Base-by-base conservation (phyloP, 352 stramenopile species). In the Globisporangium paroecandrum region DNA sequence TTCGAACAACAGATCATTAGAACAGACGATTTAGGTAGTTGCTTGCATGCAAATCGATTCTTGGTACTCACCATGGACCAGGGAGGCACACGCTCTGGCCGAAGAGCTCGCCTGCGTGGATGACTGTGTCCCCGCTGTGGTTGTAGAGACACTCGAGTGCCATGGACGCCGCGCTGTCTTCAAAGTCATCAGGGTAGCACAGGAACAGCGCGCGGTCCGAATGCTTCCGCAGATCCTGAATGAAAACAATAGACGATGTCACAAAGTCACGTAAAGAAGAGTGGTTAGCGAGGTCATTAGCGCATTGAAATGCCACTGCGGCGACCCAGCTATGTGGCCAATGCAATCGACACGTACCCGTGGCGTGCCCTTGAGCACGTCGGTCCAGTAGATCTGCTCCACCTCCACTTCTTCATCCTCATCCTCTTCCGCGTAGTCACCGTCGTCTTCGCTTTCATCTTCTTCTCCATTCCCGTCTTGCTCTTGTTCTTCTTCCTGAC, bases 41-140 rank as follows among this genome's bases (percentile, higher is more conserved):
- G 41, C 41, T 47, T 47, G 41, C 12, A 47, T 47, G 20, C 41
- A 47, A 47, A 49, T 49, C 41, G 9, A 10, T 47, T 34, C 18
- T 34, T 27, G 3, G 29, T 43, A 51, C 70, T 60, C 71, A 98
- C 68, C 93, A 97, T 57, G 91, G 77, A 36, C 94, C 89, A 38
- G 95, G 91, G 43, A 97, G 78, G 62, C 82, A 95, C 46, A 98
- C 64, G 0, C 89, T 94, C 67, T 98, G 89, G 4, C 89, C 80
- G 68, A 93, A 97, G n/a, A 98, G 74, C 81, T 98, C 95, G 38
- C 95, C 95, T 15, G 98, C 89, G 74, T 98, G 93, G 72, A 98
- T 98, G 34, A 98, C 83, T 51, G 86, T 95, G 64, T 94, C 82
- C 7, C 93, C 93, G n/a, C 78, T 78, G 72, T 95, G 98, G 69